A percentile compares a stretch with the other conserved stretches of the same genome.
phyloP scores from a whole-genome alignment of 2,329 filamentous ascomycete genomes.

The Diplocarpon mali region DNA sequence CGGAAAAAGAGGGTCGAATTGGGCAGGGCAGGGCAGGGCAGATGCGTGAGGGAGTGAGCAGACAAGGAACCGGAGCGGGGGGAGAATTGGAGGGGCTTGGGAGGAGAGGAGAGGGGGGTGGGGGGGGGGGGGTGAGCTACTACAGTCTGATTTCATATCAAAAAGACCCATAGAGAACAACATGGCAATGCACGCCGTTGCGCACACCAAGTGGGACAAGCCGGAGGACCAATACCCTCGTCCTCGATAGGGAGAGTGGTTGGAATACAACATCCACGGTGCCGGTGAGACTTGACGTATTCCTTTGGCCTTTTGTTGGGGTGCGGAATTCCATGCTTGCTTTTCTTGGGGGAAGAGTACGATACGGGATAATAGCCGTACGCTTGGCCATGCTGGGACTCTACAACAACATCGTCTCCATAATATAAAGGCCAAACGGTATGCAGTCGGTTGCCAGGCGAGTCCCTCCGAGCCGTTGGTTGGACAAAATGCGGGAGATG shows the following conservation, averaged over 20 bases:
- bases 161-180: slow-evolving; percentile 17
- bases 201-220: slow-evolving; percentile 12
- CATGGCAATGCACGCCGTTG: slow-evolving; percentile 15
- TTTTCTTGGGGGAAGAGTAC: slow-evolving; percentile 1
- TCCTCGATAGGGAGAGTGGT: neutral
- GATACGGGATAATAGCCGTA: neutral
- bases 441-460: neutral
- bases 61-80: slow-evolving; percentile 12
- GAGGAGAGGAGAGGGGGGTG: slow-evolving; percentile 3
- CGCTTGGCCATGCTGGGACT: neutral
- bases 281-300: slow-evolving; percentile 1
- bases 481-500: neutral
- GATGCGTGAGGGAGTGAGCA: slow-evolving; percentile 9
- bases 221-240: slow-evolving; percentile 13
- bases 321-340: neutral
- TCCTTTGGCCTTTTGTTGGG: neutral
- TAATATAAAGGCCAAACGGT: neutral
- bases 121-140: neutral
- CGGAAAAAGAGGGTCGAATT: slow-evolving; percentile 17
- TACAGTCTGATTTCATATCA: slow-evolving; percentile 7
- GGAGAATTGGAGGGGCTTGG: slow-evolving; percentile 15
- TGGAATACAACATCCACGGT: neutral
- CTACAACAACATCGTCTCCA: neutral
- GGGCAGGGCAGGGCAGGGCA: slow-evolving; percentile 21
- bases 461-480: too few species aligned